Conservation (phyloP, 306 rosid species). For the Cicer arietinum region DNA sequence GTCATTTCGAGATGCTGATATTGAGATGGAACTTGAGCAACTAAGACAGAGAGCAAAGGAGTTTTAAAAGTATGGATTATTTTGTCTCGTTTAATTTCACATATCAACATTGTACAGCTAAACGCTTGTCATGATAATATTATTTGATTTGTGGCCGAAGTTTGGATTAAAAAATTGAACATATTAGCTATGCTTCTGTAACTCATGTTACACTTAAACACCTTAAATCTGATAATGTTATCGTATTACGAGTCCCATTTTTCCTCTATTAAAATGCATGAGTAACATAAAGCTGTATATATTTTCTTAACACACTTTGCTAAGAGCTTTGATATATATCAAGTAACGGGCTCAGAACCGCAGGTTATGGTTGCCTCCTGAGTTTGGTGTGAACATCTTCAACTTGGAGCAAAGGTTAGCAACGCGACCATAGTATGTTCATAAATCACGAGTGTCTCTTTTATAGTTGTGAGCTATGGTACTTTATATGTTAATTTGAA, state of each 20-base stretch:
- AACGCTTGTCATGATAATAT: slow-evolving; percentile 40
- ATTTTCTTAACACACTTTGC: neutral
- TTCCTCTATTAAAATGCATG: slow-evolving; percentile 29
- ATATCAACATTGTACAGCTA: slow-evolving; percentile 54
- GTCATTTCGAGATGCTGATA: slow-evolving; percentile 80
- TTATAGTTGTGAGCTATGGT: neutral
- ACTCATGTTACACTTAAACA: slow-evolving; percentile 26
- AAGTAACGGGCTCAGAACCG: neutral
- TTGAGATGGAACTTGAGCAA: slow-evolving; percentile 81
- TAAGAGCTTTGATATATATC: neutral
- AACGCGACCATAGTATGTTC: neutral
- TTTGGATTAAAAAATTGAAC: slow-evolving; percentile 29
- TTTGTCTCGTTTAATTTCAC: slow-evolving; percentile 32
- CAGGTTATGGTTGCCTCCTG: slow-evolving; percentile 10
- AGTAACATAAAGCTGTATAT: neutral
- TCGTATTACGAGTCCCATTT: slow-evolving; percentile 15
- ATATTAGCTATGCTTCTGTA: slow-evolving; percentile 37
- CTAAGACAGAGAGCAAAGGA: slow-evolving; percentile 80
- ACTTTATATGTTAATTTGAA: neutral
- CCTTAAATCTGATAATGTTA: slow-evolving; percentile 17
- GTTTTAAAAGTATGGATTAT: slow-evolving; percentile 47
- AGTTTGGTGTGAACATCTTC: slow-evolving; percentile 24
- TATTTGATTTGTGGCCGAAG: slow-evolving; percentile 34
- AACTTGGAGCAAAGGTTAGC: slow-evolving; percentile 16
- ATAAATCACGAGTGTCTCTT: neutral